phyloP scores from a whole-genome alignment of 805 yeast species.

The Clavispora asparagi region DNA sequence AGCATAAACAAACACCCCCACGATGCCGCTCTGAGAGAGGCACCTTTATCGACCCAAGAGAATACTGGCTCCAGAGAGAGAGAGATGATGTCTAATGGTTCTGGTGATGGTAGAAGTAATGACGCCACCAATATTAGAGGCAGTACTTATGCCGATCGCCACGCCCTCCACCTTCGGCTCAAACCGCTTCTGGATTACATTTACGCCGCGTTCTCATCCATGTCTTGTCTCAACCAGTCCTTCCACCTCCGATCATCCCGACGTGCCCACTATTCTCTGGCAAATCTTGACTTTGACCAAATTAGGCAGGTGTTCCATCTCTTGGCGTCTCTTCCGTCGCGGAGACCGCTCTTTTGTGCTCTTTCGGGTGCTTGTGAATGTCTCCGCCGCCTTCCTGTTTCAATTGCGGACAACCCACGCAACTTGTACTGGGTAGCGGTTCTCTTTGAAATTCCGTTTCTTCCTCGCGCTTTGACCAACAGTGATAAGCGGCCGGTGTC shows the following conservation, averaged over 20 bases:
- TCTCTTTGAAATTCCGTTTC: conserved; percentile 62
- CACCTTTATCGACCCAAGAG: too few species aligned
- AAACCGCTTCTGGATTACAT: conserved; percentile 49
- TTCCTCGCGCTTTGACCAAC: conserved; percentile 43
- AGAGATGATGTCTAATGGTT: too few species aligned
- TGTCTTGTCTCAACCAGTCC: conserved; percentile 46
- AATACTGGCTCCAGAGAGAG: too few species aligned
- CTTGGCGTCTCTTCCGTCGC: conserved; percentile 50
- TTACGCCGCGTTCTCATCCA: conserved; percentile 42
- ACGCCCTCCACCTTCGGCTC: conserved; percentile 30
- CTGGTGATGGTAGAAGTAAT: too few species aligned
- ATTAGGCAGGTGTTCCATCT: conserved; percentile 42
- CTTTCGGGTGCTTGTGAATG: conserved; percentile 47
- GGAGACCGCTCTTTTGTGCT: conserved; percentile 53
- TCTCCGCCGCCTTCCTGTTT: conserved; percentile 42
- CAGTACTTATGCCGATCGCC: conserved; percentile 6
- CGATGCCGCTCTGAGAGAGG: too few species aligned
- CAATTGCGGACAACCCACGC: conserved; percentile 33
- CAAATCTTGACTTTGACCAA: conserved; percentile 48
- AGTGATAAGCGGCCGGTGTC: conserved; percentile 14
- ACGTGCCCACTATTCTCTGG: conserved; percentile 36
- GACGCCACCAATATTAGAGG: too few species aligned
- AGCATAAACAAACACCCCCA: too few species aligned
- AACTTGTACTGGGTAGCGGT: conserved; percentile 58
- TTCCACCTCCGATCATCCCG: conserved; percentile 34